Percentiles rank a stretch among this genome's conserved stretches.
These are phyloP conservation scores for Neofusicoccum ribis DNA, from an alignment of 2,329 filamentous ascomycete genomes.

Conservation along the genomic window DNA sequence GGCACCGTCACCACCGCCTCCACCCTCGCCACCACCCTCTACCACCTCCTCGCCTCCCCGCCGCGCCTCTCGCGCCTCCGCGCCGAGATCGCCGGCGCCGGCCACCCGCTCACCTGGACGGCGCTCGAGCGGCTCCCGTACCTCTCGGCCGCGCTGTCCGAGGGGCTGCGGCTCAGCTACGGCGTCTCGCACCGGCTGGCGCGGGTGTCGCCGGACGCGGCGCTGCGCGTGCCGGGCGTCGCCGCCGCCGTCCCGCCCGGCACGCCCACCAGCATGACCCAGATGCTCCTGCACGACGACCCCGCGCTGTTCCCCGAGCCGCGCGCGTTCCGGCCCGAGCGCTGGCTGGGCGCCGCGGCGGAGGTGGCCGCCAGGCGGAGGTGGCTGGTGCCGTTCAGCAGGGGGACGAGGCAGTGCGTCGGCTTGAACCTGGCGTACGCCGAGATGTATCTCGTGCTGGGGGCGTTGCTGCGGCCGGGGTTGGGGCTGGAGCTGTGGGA, in stretches of 20 bases:
- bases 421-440: slow-evolving; percentile 40
- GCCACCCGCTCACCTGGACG: slow-evolving; percentile 9
- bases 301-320: slow-evolving; percentile 27
- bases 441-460: slow-evolving; percentile 29
- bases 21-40: slow-evolving; percentile 35
- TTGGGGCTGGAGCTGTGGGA: slow-evolving; percentile 28
- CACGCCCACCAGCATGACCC: slow-evolving; percentile 31
- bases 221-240: slow-evolving; percentile 15
- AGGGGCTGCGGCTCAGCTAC: slow-evolving; percentile 35
- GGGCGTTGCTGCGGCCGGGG: slow-evolving; percentile 24
- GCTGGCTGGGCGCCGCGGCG: slow-evolving; percentile 28
- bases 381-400: slow-evolving; percentile 39
- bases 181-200: slow-evolving; percentile 30
- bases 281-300: slow-evolving; percentile 30
- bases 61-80: slow-evolving; percentile 24
- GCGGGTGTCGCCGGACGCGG: slow-evolving; percentile 25
- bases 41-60: slow-evolving; percentile 31
- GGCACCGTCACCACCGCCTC: slow-evolving; percentile 42
- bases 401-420: slow-evolving; percentile 40
- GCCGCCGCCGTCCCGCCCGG: slow-evolving; percentile 26
- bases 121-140: slow-evolving; percentile 30
- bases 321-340: slow-evolving; percentile 27
- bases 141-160: slow-evolving; percentile 34
- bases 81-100: slow-evolving; percentile 27
- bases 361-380: background rate